Percentiles rank a stretch among this genome's conserved stretches.
Conservation (phyloP, 257 asterid species). For the Sherardia arvensis region DNA sequence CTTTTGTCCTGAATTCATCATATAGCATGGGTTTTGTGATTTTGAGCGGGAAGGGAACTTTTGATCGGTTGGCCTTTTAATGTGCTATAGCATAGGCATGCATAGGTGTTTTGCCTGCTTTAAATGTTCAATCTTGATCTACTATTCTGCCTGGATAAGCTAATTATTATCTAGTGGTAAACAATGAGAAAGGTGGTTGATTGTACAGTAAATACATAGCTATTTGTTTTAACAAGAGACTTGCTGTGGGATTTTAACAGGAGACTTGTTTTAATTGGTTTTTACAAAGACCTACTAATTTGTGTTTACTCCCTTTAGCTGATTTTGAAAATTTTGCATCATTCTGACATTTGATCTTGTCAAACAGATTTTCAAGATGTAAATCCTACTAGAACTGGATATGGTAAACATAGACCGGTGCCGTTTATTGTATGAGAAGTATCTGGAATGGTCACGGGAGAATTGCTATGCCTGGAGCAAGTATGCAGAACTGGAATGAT, state of each 20-base stretch:
- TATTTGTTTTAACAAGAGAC: not conserved
- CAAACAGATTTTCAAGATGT: slow-evolving; percentile 84
- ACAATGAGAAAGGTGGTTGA: not conserved
- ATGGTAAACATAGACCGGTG: slow-evolving; percentile 86
- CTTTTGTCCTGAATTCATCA: not conserved
- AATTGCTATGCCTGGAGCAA: slow-evolving; percentile 96
- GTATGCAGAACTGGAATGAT: slow-evolving; percentile 78
- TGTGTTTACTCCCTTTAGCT: not conserved
- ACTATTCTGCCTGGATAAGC: not conserved
- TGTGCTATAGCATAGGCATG: too few species aligned
- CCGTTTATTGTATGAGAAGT: slow-evolving; percentile 72
- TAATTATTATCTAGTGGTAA: not conserved
- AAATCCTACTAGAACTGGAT: slow-evolving; percentile 89
- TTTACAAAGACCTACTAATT: not conserved
- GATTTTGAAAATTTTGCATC: slow-evolving; percentile 1
- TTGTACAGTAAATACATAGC: not conserved
- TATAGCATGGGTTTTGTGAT: not conserved
- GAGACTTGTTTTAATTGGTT: not conserved
- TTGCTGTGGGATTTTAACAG: not conserved
- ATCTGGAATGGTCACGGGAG: slow-evolving; percentile 86
- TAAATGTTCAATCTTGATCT: not conserved
- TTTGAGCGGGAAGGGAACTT: not conserved
- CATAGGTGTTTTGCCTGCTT: not conserved
- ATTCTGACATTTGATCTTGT: slow-evolving; percentile 9
- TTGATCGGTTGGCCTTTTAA: too few species aligned